Base-by-base conservation (phyloP, 805 yeast genomes). In the Starmerella stigmatis region DNA sequence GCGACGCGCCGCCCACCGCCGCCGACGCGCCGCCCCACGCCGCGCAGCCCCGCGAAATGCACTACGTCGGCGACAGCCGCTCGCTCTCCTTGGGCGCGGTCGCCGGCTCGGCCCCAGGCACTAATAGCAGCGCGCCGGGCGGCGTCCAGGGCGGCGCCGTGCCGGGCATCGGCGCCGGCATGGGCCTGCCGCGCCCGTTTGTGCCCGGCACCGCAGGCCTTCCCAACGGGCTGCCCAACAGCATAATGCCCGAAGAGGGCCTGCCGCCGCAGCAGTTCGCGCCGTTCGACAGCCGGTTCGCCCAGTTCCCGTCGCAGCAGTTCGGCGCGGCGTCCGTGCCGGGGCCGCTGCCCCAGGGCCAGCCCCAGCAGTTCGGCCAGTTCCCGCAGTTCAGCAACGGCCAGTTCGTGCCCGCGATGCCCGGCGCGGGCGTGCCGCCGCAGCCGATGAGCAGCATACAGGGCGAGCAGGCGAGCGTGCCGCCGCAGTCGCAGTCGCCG, bases 1-100 rank as follows among this genome's bases (percentile, higher is more conserved):
- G 40, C 29, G 40, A 25, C n/a, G n/a, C n/a, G n/a, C n/a, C n/a
- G n/a, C n/a, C n/a, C n/a, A n/a, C n/a, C n/a, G n/a, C n/a, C n/a
- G n/a, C n/a, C n/a, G n/a, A n/a, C n/a, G n/a, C n/a, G n/a, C n/a
- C n/a, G n/a, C n/a, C n/a, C n/a, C n/a, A n/a, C n/a, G n/a, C n/a
- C n/a, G n/a, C n/a, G n/a, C 20, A 23, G 21, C 40, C 29, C 4
- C 40, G 40, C 21, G 40, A 36, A 21, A 22, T 36, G 15, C 40
- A 23, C 25, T 36, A 25, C 21, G 40, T 36, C 17, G 40, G 40
- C 15, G 40, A 36, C 30, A 36, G 40, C 40, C 28, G 40, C 21
- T 11, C 19, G n/a, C 8, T 36, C 22, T 15, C 8, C 29, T 3
- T 25, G 21, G 31, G 31, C 16, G n/a, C 31, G n/a, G 6, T n/a